Base-by-base conservation (phyloP, 2,329 filamentous ascomycete species). In the Fusarium sp. region DNA sequence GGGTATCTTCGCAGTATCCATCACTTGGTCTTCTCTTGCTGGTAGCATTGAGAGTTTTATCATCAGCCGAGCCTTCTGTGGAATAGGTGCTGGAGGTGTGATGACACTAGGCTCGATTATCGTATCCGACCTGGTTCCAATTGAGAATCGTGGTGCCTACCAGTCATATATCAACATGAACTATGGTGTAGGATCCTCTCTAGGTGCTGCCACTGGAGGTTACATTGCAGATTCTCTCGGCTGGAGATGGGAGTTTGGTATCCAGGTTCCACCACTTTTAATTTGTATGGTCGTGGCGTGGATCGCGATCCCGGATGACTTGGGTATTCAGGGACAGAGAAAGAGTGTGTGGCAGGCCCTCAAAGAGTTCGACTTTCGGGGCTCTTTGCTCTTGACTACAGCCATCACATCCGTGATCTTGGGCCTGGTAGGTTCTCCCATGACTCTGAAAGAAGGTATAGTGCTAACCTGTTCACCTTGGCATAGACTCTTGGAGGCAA, bases 181-280 rank as follows among this genome's bases (percentile, higher is more conserved):
- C 51, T 92, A 86, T 71, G 91, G 90, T 4, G 63, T 84, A n/a
- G 86, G 83, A 0, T 82, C 85, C 4, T 84, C 86, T 9, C 80
- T 88, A 4, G 92, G 92, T 5, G 91, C 91, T 3, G 91, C 91
- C 0, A 83, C 92, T 9, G 92, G 91, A 16, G 91, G 91, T 2
- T 83, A 89, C 55, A 87, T 94, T 75, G 90, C 90, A 25, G 91
- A 94, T 74, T 83, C 82, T 34, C 78, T 94, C 3, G 92, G 92
- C 30, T 94, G 91, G 91, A 83, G 92, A 44, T 92, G 90, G 89
- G 90, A 91, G 59, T 93, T 91, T 75, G 87, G 87, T 56, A 78
- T 90, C 10, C 89, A 91, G 77, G 81, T 90, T 6, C 84, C 87
- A 5, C 80, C 83, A 0, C 74, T 90, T 30, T 27, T 85, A 1